A percentile compares a stretch with the other conserved stretches of the same genome.
phyloP scores from a whole-genome alignment of 1,139 yeast species.

The Suhomyces terraborum region DNA sequence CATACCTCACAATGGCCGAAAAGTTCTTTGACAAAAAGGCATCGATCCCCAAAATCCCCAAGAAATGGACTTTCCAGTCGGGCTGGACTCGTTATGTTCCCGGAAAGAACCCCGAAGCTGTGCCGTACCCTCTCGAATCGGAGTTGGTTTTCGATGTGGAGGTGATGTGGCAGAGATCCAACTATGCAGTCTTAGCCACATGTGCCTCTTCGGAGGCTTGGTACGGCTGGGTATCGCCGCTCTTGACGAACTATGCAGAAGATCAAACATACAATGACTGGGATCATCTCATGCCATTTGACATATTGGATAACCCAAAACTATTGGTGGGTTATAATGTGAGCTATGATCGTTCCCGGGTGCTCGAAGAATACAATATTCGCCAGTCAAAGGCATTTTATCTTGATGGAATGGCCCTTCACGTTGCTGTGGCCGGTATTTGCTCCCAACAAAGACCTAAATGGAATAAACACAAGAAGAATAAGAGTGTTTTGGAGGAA shows the following conservation, averaged over 20 bases:
- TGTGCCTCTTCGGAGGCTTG: conserved; percentile 81
- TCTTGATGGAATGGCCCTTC: conserved; percentile 91
- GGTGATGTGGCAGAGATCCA: conserved; percentile 72
- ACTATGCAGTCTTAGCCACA: conserved; percentile 78
- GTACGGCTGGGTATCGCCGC: conserved; percentile 96
- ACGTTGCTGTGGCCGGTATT: conserved; percentile 88
- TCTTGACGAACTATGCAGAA: conserved; percentile 48
- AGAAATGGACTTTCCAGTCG: conserved; percentile 53
- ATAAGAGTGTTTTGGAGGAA: conserved; percentile 22
- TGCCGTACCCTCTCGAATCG: conserved; percentile 65
- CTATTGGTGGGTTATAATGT: conserved; percentile 87
- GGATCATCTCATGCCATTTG: conserved; percentile 76
- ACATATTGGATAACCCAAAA: conserved; percentile 49
- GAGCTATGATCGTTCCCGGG: conserved; percentile 86
- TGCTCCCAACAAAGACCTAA: conserved; percentile 86
- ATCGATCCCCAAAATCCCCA: conserved; percentile 51
- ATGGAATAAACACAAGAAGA: conserved; percentile 67
- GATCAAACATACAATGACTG: conserved; percentile 43
- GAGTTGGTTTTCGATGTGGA: conserved; percentile 88
- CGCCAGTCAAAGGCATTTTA: conserved; percentile 70
- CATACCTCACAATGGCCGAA: conserved; percentile 56
- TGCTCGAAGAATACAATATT: conserved; percentile 79
- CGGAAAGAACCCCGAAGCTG: conserved; percentile 55
- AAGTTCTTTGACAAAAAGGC: conserved; percentile 33
- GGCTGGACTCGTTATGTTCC: conserved; percentile 85